A percentile compares a stretch with the other conserved stretches of the same genome.
These are phyloP conservation scores for Barnettozyma sucrosica DNA, from an alignment of 805 yeast species.

Conservation along the genomic window DNA sequence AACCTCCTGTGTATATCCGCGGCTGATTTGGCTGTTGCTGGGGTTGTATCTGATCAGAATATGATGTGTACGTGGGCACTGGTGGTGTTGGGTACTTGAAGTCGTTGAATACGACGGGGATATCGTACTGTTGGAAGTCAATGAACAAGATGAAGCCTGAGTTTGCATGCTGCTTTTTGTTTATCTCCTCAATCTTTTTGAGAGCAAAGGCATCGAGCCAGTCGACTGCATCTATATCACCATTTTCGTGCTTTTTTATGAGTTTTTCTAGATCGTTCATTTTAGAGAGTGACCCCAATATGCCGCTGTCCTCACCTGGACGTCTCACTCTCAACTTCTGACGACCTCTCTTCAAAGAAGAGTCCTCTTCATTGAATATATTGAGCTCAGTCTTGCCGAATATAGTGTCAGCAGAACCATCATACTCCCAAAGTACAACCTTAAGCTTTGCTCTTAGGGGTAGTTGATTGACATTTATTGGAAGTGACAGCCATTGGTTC, in stretches of 20 bases:
- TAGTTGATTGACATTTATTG: slow-evolving; percentile 68
- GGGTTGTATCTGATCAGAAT: slow-evolving; percentile 33
- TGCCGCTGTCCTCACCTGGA: slow-evolving; percentile 26
- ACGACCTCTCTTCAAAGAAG: slow-evolving; percentile 64
- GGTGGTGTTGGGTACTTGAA: slow-evolving; percentile 34
- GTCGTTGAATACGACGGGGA: slow-evolving; percentile 68
- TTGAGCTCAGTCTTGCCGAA: slow-evolving; percentile 59
- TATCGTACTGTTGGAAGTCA: slow-evolving; percentile 60
- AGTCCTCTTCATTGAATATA: slow-evolving; percentile 53
- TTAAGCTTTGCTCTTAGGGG: slow-evolving; percentile 55
- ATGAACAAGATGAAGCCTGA: slow-evolving; percentile 38
- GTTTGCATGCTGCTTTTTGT: slow-evolving; percentile 21
- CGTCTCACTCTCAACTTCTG: slow-evolving; percentile 50
- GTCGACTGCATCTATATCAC: slow-evolving; percentile 51
- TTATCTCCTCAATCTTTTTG: slow-evolving; percentile 37
- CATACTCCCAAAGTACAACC: slow-evolving; percentile 64
- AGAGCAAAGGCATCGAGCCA: slow-evolving; percentile 75
- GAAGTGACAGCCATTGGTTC: slow-evolving; percentile 70
- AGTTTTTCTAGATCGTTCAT: slow-evolving; percentile 47
- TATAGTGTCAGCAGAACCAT: slow-evolving; percentile 42
- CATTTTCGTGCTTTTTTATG: slow-evolving; percentile 59
- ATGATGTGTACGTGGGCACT: slow-evolving; percentile 35
- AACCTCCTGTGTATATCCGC: slow-evolving; percentile 28
- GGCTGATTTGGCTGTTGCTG: slow-evolving; percentile 19
- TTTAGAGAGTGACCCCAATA: slow-evolving; percentile 21